phyloP scores from a whole-genome alignment of 2,329 filamentous ascomycete species.

The Fusarium udum region DNA sequence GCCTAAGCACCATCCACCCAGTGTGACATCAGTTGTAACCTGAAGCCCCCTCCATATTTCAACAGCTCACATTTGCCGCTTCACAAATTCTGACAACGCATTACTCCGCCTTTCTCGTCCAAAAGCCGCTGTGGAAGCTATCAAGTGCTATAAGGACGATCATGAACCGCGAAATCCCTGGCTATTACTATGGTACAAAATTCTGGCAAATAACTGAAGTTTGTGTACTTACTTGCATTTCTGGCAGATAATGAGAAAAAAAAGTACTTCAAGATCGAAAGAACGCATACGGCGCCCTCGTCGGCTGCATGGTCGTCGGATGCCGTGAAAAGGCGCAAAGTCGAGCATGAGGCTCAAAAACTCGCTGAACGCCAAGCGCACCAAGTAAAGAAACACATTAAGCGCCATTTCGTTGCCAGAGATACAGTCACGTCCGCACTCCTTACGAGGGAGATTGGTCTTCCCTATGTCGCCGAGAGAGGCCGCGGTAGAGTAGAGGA shows the following conservation, averaged over 20 bases:
- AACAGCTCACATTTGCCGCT: background rate
- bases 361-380: constrained; percentile 42
- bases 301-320: constrained; percentile 65
- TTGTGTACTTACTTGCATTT: background rate
- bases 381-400: constrained; percentile 51
- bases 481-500: constrained; percentile 38
- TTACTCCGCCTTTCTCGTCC: background rate
- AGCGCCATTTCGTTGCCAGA: constrained; percentile 48
- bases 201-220: background rate
- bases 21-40: background rate
- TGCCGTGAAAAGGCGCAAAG: constrained; percentile 65
- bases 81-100: background rate
- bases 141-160: background rate
- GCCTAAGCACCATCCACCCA: background rate
- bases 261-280: constrained; percentile 75
- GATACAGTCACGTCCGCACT: constrained; percentile 47
- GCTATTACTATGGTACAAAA: constrained; percentile 63
- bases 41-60: background rate
- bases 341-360: constrained; percentile 51
- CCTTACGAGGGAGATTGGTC: constrained; percentile 43
- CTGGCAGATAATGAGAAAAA: constrained; percentile 63
- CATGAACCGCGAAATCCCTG: constrained; percentile 57
- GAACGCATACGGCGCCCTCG: constrained; percentile 61
- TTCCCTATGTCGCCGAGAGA: constrained; percentile 20
- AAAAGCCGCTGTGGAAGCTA: background rate